Conservation (phyloP, 345 rosid genomes). For the Murraya koenigii region DNA sequence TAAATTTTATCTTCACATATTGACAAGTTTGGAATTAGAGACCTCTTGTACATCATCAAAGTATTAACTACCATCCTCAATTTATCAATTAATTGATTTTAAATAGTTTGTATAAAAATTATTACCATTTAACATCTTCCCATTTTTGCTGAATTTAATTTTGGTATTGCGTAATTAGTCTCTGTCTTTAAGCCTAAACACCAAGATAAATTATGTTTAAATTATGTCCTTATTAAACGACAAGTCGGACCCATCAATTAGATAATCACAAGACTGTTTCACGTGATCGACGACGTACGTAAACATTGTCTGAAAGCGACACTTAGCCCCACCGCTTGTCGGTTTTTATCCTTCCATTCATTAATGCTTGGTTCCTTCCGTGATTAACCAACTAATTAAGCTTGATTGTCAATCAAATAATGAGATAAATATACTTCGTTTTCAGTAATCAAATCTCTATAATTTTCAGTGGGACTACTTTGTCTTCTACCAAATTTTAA, state of each 20-base stretch:
- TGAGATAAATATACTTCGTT: background rate
- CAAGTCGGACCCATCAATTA: constrained; percentile 25
- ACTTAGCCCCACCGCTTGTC: constrained; percentile 22
- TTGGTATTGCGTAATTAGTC: background rate
- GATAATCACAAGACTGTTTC: constrained; percentile 19
- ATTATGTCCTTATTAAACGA: constrained; percentile 1
- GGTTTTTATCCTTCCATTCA: constrained; percentile 25
- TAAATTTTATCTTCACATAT: too few relatives aligned
- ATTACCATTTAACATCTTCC: background rate
- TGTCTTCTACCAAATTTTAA: background rate
- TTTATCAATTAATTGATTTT: background rate
- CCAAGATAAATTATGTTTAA: constrained; percentile 16
- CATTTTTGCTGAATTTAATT: background rate
- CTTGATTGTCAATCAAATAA: background rate
- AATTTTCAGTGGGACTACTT: background rate
- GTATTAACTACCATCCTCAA: too few relatives aligned
- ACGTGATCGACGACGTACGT: constrained; percentile 30
- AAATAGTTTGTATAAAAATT: background rate
- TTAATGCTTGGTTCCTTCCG: constrained; percentile 13
- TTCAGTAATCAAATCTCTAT: background rate
- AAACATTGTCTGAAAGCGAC: constrained; percentile 9
- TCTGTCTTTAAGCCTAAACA: constrained; percentile 7
- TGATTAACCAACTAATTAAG: background rate
- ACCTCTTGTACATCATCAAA: too few relatives aligned
- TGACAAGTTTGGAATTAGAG: too few relatives aligned